Base-by-base conservation (phyloP, 805 yeast genomes). In the Brettanomyces naardenensis region DNA sequence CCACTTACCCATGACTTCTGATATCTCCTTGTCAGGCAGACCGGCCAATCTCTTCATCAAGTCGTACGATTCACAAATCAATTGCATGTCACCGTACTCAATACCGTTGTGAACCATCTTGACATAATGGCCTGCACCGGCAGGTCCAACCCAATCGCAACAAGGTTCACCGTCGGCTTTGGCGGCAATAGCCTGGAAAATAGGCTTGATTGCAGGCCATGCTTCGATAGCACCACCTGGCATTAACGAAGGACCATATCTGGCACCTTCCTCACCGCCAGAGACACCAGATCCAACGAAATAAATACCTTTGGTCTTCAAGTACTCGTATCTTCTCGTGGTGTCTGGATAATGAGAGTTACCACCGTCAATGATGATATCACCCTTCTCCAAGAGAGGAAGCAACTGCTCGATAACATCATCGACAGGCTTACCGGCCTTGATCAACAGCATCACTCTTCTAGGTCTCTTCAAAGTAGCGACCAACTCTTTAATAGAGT, bases 191-290 rank as follows among this genome's bases (percentile, higher is more conserved):
- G 89, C 77, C 71, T 90, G 98, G 87, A 90, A 88, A 59, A 90
- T 92, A 46, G 78, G 80, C 80, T 90, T 90, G 62, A 90, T 84
- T 69, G 86, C 94, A 52, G 97, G 97, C 98, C 98, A 90, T 48
- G 98, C 98, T 58, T 85, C 95, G 54, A 71, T 75, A 61, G 87
- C 84, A 64, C 98, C 98, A 80, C 98, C 98, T 55, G 98, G 98
- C 98, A 90, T 90, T 66, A 90, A 76, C 46, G 97, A 89, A 46
- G 98, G 98, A 59, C 98, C 98, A 68, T 84, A 77, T 71, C 98
- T 86, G 56, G 98, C 98, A 75, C 98, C 98, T 66, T 90, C 98
- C 71, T 90, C 98, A 75, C 98, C 98, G 69, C 98, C 98, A 53
- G 97, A 90, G 49, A 92, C 97, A 83, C 98, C 98, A 46, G 96